Conservation (phyloP, 768 basidiomycete genomes). For the Boletus rubroflammeus region DNA sequence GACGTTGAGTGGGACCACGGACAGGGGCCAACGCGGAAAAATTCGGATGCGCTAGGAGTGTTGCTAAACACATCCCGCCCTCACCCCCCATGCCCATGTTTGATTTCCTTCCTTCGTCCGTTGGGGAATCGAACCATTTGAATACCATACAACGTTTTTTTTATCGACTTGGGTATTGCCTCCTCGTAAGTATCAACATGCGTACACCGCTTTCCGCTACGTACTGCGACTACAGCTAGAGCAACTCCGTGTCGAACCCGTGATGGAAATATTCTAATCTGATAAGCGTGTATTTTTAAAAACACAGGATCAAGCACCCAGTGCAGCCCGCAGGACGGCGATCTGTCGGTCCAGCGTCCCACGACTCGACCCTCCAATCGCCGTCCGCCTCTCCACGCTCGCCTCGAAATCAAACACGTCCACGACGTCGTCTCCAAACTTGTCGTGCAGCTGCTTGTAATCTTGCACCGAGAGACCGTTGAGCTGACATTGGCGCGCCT, state of each 20-base stretch:
- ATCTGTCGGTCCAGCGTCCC: conserved; percentile 87
- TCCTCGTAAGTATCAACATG: not conserved
- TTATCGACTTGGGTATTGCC: not conserved
- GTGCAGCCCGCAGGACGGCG: conserved; percentile 59
- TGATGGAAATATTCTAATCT: not conserved
- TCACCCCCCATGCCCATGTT: too few species aligned
- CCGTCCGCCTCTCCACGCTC: conserved; percentile 86
- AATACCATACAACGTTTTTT: not conserved
- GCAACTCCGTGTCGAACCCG: not conserved
- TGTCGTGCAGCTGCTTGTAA: conserved; percentile 67
- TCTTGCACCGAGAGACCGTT: conserved; percentile 78
- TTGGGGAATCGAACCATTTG: too few species aligned
- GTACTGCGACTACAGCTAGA: not conserved
- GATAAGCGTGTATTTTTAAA: too few species aligned
- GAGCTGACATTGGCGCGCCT: conserved; percentile 74
- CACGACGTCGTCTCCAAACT: conserved; percentile 80
- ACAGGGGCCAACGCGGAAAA: too few species aligned
- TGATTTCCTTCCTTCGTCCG: too few species aligned
- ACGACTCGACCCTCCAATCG: conserved; percentile 88
- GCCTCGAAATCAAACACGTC: conserved; percentile 93
- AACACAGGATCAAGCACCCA: conserved; percentile 31
- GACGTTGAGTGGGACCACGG: too few species aligned
- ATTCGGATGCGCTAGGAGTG: too few species aligned
- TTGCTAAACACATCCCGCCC: too few species aligned
- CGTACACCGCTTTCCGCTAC: not conserved